Base-by-base conservation (phyloP, 169 alveolate genomes). In the Plasmodium gallinaceum region DNA sequence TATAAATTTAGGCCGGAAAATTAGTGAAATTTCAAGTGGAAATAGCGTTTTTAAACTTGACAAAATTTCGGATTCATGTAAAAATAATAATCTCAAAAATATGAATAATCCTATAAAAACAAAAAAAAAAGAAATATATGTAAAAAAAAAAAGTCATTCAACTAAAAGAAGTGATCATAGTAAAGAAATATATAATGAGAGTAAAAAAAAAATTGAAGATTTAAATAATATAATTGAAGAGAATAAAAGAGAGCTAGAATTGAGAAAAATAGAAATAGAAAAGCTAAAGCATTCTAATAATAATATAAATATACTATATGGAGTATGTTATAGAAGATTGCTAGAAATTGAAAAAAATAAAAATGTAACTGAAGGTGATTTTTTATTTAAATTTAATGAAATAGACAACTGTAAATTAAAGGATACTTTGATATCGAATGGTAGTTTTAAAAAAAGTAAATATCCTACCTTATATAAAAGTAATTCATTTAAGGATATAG, bases 261-360 rank as follows among this genome's bases (percentile, higher is more conserved):
- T 24, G 57, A 83, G 69, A 68, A 61, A 0, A 1, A 22, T 6
- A 16, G 86, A 83, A 46, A 70, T 83, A 42, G 74, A 69, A 52
- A 83, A 83, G n/a, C 46, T 83, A 43, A 83, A 83, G 5, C 85
- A 68, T 43, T 52, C 74, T 7, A 54, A 83, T 69, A 37, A 69
- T 24, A 83, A 83, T 32, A 54, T 52, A 7, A 83, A 70, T 26
- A 69, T 83, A 32, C 48, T 83, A 0, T 83, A 83, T 22, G 68
- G 69, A 78, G 69, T 73, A 22, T 78, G 75, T 39, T 65, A 48
- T 57, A 78, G 26, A 58, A 78, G 46, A 78, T 12, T 65, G 22
- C 37, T 9, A 8, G 54, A 78, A 48, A 48, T 24, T 46, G 69
- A 52, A 46, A 66, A 65, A 12, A 37, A 24, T 39, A 52, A 75